Evolutionary conservation across 176 grass and related monocot species (phyloP).

Genomic region (Ensete glaucum): DNA sequence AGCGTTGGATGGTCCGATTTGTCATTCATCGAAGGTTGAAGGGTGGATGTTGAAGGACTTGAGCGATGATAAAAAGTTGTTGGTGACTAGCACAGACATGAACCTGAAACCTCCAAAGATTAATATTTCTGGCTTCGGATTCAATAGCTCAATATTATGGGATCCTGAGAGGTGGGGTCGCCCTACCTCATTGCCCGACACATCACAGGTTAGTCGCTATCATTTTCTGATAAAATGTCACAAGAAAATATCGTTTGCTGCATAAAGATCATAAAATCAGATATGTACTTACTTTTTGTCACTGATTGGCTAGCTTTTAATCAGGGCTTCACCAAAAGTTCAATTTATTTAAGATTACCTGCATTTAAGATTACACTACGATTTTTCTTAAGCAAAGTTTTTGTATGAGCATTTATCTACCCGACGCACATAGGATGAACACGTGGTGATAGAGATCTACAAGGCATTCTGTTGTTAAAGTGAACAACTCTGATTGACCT

Average conservation of each 20-base stretch:
- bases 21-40: constrained; percentile 63
- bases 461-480: no score
- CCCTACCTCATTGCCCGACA: constrained; percentile 28
- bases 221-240: neutral
- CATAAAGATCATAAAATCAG: neutral
- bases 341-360: neutral
- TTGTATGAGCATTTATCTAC: neutral
- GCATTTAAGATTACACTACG: neutral
- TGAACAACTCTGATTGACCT: neutral
- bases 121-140: constrained; percentile 37
- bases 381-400: neutral
- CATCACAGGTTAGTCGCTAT: constrained; percentile 30
- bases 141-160: constrained; percentile 71
- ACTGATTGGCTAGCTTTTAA: neutral
- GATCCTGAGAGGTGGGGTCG: constrained; percentile 31
- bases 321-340: neutral
- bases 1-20: constrained; percentile 65
- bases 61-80: constrained; percentile 26
- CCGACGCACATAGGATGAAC: no score
- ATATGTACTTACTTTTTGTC: neutral
- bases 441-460: no score
- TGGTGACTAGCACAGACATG: neutral
- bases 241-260: neutral
- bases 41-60: constrained; percentile 84
- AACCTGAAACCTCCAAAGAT: constrained; percentile 19